Percentiles rank a stretch among this genome's conserved stretches.
phyloP scores from a whole-genome alignment of 345 rosid genomes.

The Cochlearia excelsa region DNA sequence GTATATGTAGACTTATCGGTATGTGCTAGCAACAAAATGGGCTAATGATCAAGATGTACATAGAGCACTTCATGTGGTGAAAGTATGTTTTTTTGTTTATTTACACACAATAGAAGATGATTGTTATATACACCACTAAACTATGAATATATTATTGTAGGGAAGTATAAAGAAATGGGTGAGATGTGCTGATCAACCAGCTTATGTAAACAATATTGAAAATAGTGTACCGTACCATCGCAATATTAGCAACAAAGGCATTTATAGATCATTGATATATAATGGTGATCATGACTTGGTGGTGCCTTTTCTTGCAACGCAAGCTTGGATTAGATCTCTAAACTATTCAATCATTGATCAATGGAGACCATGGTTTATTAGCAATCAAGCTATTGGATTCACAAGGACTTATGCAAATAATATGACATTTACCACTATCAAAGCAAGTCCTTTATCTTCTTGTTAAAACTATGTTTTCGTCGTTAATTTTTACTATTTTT shows the following conservation, averaged over 20 bases:
- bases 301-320: conserved; percentile 51
- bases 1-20: conserved; percentile 10
- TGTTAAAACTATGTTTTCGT: too few species aligned
- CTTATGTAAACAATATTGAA: conserved; percentile 20
- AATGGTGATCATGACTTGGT: conserved; percentile 65
- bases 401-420: conserved; percentile 56
- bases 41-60: conserved; percentile 29
- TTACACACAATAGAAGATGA: neutral
- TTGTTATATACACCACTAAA: neutral
- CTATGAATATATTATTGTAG: conserved; percentile 5
- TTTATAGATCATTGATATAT: conserved; percentile 24
- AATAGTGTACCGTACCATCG: conserved; percentile 27
- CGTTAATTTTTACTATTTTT: neutral
- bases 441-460: conserved; percentile 32
- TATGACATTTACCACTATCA: conserved; percentile 71
- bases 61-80: conserved; percentile 25
- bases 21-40: conserved; percentile 20
- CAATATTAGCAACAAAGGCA: conserved; percentile 23
- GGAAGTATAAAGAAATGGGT: conserved; percentile 22
- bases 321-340: conserved; percentile 57
- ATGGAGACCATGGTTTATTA: conserved; percentile 54
- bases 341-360: conserved; percentile 54
- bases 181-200: conserved; percentile 12
- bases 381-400: conserved; percentile 57
- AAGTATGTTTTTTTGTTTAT: neutral